Percentiles rank a stretch among this genome's conserved stretches.
Evolutionary conservation across 2,329 filamentous ascomycete species (phyloP).

Genomic region (Fusarium sp.): DNA sequence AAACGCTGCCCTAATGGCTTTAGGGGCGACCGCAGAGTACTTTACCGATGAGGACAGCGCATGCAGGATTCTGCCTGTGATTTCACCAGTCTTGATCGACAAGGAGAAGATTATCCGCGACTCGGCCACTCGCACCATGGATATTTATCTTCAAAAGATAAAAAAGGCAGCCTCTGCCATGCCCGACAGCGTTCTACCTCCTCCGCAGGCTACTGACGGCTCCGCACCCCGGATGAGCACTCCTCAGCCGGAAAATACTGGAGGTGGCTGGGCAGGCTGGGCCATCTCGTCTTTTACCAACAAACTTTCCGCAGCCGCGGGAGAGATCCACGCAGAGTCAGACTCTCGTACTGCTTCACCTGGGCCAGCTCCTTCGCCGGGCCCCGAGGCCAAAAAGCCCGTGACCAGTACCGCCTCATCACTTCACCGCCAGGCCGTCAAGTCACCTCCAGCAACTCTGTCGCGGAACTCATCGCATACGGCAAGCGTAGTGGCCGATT

Average conservation of each 20-base stretch:
- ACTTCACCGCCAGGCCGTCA: constrained; percentile 68
- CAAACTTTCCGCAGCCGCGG: constrained; percentile 83
- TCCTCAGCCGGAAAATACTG: constrained; percentile 65
- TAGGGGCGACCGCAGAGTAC: constrained; percentile 84
- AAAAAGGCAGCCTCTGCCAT: constrained; percentile 80
- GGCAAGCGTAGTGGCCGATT: constrained; percentile 55
- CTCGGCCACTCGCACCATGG: constrained; percentile 88
- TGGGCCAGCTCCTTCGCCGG: constrained; percentile 53
- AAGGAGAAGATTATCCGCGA: constrained; percentile 96
- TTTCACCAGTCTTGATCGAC: constrained; percentile 87
- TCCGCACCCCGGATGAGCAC: constrained; percentile 79
- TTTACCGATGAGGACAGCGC: constrained; percentile 94
- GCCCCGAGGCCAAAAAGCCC: constrained; percentile 50
- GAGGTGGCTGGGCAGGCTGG: constrained; percentile 86
- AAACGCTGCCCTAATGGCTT: constrained; percentile 85
- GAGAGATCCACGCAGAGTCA: constrained; percentile 77
- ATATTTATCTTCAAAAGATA: constrained; percentile 83
- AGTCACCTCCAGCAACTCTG: constrained; percentile 57
- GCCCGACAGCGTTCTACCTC: constrained; percentile 81
- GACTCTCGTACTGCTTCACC: constrained; percentile 54
- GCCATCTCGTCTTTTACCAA: constrained; percentile 99
- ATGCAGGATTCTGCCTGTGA: constrained; percentile 78
- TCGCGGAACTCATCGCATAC: constrained; percentile 61
- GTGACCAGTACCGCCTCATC: constrained; percentile 63
- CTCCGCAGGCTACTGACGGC: constrained; percentile 63